Evolutionary conservation across 2,329 filamentous ascomycete genomes (phyloP).

Genomic region (Scorias spongiosa): DNA sequence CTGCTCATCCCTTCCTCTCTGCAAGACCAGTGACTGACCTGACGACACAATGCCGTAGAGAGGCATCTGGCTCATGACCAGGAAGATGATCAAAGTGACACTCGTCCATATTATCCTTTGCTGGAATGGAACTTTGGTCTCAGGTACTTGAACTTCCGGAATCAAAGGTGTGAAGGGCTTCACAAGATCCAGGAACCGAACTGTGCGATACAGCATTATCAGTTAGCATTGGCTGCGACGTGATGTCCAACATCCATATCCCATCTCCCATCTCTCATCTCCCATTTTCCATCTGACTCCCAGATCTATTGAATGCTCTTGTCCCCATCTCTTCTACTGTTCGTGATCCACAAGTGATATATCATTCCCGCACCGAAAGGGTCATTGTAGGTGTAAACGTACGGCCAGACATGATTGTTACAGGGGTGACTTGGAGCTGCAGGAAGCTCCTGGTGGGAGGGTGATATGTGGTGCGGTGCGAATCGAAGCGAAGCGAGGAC

Average conservation of each 20-base stretch:
- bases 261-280: not conserved
- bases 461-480: slow-evolving; percentile 2
- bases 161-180: slow-evolving; percentile 99
- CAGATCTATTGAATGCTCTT: not conserved
- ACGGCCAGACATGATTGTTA: slow-evolving; percentile 41
- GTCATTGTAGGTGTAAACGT: slow-evolving; percentile 22
- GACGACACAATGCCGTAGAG: slow-evolving; percentile 96
- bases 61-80: slow-evolving; percentile 99
- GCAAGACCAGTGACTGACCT: slow-evolving; percentile 32
- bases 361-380: not conserved
- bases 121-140: slow-evolving; percentile 98
- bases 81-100: slow-evolving; percentile 82
- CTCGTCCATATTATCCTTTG: slow-evolving; percentile 47
- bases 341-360: not conserved
- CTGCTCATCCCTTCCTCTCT: slow-evolving; percentile 1
- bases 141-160: slow-evolving; percentile 94
- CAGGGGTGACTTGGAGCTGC: slow-evolving; percentile 2
- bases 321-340: not conserved
- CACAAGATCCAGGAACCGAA: slow-evolving; percentile 98
- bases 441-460: slow-evolving; percentile 5
- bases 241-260: not conserved
- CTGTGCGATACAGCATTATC: slow-evolving; percentile 31
- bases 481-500: slow-evolving; percentile 2
- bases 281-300: not conserved
- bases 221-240: slow-evolving; percentile 5